Evolutionary conservation across 768 basidiomycete species (phyloP).

Genomic region (Xerocomellus dryophilus): DNA sequence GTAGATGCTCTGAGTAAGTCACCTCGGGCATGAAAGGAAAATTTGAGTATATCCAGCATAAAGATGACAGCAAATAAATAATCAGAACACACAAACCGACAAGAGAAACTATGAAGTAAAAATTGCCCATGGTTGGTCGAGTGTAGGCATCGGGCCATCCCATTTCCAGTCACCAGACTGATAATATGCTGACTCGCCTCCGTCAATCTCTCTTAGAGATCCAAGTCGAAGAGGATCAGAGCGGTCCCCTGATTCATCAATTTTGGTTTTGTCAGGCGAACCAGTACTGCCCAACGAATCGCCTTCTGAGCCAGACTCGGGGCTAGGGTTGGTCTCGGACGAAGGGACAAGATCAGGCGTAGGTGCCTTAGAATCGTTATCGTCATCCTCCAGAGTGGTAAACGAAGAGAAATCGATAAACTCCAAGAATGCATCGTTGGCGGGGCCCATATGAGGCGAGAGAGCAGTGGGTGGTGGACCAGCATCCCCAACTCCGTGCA

Average conservation of each 20-base stretch:
- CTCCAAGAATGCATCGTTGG: slow-evolving; percentile 41
- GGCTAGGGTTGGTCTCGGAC: slow-evolving; percentile 74
- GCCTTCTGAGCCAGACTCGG: slow-evolving; percentile 67
- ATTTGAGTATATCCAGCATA: slow-evolving; percentile 42
- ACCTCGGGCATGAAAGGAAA: slow-evolving; percentile 10
- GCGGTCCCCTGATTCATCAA: slow-evolving; percentile 44
- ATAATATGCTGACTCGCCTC: slow-evolving; percentile 71
- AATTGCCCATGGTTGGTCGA: slow-evolving; percentile 74
- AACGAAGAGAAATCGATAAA: slow-evolving; percentile 71
- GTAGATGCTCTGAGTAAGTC: slow-evolving; percentile 30
- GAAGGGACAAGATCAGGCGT: slow-evolving; percentile 72
- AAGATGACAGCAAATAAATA: slow-evolving; percentile 42
- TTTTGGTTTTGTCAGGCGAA: slow-evolving; percentile 49
- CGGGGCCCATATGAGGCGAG: slow-evolving; percentile 36
- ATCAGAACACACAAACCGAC: slow-evolving; percentile 32
- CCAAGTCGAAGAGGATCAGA: slow-evolving; percentile 56
- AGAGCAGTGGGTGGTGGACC: slow-evolving; percentile 32
- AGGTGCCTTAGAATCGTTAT: slow-evolving; percentile 60
- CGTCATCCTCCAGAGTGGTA: slow-evolving; percentile 51
- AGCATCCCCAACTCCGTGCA: slow-evolving; percentile 26
- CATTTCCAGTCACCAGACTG: slow-evolving; percentile 61
- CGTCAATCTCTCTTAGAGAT: slow-evolving; percentile 68
- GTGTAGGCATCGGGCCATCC: slow-evolving; percentile 62
- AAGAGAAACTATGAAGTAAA: slow-evolving; percentile 37
- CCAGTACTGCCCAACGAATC: slow-evolving; percentile 47